These are phyloP conservation scores for Monosporascus cannonballus DNA, from an alignment of 2,329 filamentous ascomycete genomes.

Conservation along the genomic window DNA sequence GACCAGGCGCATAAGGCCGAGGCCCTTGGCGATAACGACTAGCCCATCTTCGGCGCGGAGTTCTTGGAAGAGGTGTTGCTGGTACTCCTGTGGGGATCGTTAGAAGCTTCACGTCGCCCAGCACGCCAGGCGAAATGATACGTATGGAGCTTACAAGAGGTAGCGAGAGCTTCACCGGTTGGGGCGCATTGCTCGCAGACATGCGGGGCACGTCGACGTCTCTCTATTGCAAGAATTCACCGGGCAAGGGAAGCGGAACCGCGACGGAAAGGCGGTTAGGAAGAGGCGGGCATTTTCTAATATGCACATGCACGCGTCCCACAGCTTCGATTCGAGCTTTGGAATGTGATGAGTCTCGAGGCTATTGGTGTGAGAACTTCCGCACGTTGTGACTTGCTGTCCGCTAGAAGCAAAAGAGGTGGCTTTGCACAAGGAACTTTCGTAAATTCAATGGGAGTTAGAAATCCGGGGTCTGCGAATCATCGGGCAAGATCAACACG, in stretches of 20 bases:
- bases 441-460: not conserved
- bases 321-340: too few species aligned
- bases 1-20: constrained; percentile 84
- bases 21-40: constrained; percentile 82
- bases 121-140: constrained; percentile 6
- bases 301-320: not conserved
- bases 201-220: constrained; percentile 33
- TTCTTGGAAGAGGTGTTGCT: constrained; percentile 91
- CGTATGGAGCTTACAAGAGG: constrained; percentile 48
- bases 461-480: not conserved
- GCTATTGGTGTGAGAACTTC: not conserved
- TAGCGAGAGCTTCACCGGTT: constrained; percentile 75
- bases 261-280: constrained; percentile 4
- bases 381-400: not conserved
- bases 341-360: not conserved
- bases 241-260: not conserved
- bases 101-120: not conserved
- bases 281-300: constrained; percentile 18
- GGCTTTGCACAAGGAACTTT: not conserved
- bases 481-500: not conserved
- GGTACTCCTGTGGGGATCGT: constrained; percentile 59
- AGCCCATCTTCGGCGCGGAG: constrained; percentile 88
- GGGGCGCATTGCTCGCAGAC: constrained; percentile 48
- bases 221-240: constrained; percentile 8
- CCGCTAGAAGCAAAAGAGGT: not conserved